These are phyloP conservation scores for Pseudonectria foliicola DNA, from an alignment of 2,329 filamentous ascomycete species.

Conservation along the genomic window DNA sequence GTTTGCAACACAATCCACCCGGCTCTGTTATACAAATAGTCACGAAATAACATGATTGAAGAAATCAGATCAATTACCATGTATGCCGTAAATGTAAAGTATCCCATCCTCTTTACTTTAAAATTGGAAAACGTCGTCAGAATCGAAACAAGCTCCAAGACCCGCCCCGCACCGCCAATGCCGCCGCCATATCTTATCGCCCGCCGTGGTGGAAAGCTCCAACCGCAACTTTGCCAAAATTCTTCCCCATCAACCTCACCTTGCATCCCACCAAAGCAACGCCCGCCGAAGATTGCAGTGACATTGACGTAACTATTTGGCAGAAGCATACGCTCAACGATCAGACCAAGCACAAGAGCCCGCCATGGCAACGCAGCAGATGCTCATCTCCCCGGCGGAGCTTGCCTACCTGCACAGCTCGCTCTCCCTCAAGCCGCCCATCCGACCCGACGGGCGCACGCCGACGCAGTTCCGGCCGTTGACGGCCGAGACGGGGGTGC, in stretches of 20 bases:
- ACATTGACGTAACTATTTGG: too few species aligned
- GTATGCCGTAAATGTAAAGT: too few species aligned
- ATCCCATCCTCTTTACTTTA: too few species aligned
- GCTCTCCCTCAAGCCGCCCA: constrained; percentile 71
- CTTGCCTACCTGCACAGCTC: constrained; percentile 91
- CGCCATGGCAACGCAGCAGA: constrained; percentile 59
- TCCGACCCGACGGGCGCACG: constrained; percentile 80
- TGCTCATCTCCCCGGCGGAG: constrained; percentile 86
- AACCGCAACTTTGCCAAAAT: constrained; percentile 18
- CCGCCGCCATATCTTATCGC: constrained; percentile 27
- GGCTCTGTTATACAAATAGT: too few species aligned
- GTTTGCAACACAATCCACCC: too few species aligned
- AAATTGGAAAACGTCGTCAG: background rate
- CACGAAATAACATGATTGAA: too few species aligned
- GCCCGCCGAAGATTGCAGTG: background rate
- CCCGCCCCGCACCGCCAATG: constrained; percentile 15
- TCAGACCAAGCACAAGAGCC: too few species aligned
- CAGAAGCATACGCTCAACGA: too few species aligned
- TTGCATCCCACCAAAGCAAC: constrained; percentile 6
- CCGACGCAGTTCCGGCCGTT: constrained; percentile 85
- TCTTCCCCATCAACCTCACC: constrained; percentile 8
- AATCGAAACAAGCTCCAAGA: constrained; percentile 9
- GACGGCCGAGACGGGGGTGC: constrained; percentile 80
- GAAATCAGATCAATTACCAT: too few species aligned
- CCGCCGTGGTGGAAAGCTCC: constrained; percentile 25